Percentiles rank a stretch among this genome's conserved stretches.
Conservation (phyloP, 2,329 filamentous ascomycete genomes). For the Chaetomium globosum region DNA sequence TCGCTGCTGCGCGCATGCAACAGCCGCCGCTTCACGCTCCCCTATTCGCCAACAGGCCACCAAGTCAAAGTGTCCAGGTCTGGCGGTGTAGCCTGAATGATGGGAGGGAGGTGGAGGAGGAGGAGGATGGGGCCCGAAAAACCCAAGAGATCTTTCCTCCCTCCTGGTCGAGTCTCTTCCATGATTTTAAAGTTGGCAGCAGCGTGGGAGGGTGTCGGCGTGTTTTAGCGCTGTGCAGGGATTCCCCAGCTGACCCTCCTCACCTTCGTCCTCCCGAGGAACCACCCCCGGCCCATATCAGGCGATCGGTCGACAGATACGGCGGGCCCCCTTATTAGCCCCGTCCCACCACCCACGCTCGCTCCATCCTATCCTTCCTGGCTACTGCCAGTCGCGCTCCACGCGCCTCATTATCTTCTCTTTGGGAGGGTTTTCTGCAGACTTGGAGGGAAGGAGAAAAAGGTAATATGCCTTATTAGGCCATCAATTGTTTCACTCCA, state of each 20-base stretch:
- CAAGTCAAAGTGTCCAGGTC: slow-evolving; percentile 8
- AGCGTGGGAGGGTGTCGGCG: slow-evolving; percentile 11
- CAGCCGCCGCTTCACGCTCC: slow-evolving; percentile 18
- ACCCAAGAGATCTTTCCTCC: slow-evolving; percentile 10
- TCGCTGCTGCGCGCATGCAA: slow-evolving; percentile 19
- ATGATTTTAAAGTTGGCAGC: background rate
- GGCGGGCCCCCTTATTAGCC: slow-evolving; percentile 27
- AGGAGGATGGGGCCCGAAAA: slow-evolving; percentile 1
- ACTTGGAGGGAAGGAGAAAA: slow-evolving; percentile 1
- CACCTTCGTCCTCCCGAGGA: slow-evolving; percentile 11
- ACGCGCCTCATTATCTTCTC: slow-evolving; percentile 30
- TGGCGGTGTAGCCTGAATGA: slow-evolving; percentile 26
- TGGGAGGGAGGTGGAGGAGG: background rate
- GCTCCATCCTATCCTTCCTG: slow-evolving; percentile 17
- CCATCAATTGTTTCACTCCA: slow-evolving; percentile 7
- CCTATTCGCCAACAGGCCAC: slow-evolving; percentile 26
- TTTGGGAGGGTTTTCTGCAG: slow-evolving; percentile 8
- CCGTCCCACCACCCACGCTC: slow-evolving; percentile 7
- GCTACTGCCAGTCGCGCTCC: slow-evolving; percentile 31
- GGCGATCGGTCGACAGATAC: slow-evolving; percentile 17
- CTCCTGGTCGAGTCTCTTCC: background rate
- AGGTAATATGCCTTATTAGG: slow-evolving; percentile 13
- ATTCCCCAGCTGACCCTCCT: slow-evolving; percentile 30
- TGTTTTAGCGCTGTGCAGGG: slow-evolving; percentile 26
- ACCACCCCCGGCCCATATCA: slow-evolving; percentile 3